Evolutionary conservation across 1,284 basidiomycete species (phyloP).

Genomic region (Ustilago xerochloae): DNA sequence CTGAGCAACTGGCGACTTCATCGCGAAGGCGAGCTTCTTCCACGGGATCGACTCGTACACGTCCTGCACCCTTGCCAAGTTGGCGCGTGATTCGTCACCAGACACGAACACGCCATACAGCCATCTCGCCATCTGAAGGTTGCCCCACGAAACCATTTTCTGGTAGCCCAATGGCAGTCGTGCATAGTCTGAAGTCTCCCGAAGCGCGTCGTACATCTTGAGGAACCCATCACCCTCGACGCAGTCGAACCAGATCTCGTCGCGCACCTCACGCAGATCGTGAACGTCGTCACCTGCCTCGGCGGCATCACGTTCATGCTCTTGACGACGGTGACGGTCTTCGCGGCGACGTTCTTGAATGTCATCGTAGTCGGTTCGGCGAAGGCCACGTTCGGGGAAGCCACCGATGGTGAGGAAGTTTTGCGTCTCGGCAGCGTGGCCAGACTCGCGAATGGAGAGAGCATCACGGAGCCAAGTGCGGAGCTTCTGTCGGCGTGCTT

Average conservation of each 20-base stretch:
- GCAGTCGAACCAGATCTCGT: conserved; percentile 63
- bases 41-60: conserved; percentile 60
- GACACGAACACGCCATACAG: conserved; percentile 63
- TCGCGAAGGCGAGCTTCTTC: conserved; percentile 60
- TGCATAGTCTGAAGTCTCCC: conserved; percentile 49
- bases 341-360: conserved; percentile 55
- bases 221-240: conserved; percentile 64
- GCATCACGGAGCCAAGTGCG: conserved; percentile 65
- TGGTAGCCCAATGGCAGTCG: conserved; percentile 61
- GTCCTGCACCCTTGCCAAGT: conserved; percentile 57
- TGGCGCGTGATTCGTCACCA: conserved; percentile 60
- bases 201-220: conserved; percentile 57
- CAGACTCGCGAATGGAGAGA: conserved; percentile 60
- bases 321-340: conserved; percentile 56
- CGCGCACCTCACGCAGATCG: conserved; percentile 57
- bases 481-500: conserved; percentile 60
- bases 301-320: conserved; percentile 58
- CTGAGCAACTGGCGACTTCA: conserved; percentile 58
- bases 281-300: conserved; percentile 62
- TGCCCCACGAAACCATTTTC: conserved; percentile 61
- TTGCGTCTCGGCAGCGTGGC: conserved; percentile 58
- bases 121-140: conserved; percentile 61
- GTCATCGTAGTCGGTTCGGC: conserved; percentile 48
- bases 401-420: conserved; percentile 59
- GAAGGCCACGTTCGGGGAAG: conserved; percentile 55